These are phyloP conservation scores for Saksenaea oblongispora DNA, from an alignment of 371 early-diverging fungal species.

Conservation along the genomic window DNA sequence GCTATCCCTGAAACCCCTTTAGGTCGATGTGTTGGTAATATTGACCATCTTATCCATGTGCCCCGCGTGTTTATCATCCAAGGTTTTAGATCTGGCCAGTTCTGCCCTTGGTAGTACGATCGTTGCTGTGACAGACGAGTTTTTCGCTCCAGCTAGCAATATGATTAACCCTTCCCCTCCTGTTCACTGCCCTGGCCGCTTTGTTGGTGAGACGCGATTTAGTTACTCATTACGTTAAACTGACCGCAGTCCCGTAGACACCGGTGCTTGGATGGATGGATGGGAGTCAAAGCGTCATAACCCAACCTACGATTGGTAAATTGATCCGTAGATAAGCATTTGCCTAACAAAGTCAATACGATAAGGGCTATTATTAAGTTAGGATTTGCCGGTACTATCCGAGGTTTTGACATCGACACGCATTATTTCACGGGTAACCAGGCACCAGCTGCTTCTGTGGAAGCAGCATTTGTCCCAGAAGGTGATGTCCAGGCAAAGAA, in stretches of 20 bases:
- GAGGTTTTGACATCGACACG: constrained; percentile 90
- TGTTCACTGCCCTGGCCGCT: constrained; percentile 61
- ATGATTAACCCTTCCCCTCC: constrained; percentile 77
- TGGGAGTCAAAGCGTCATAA: constrained; percentile 94
- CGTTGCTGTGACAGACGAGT: constrained; percentile 82
- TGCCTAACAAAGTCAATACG: not conserved
- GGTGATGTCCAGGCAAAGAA: constrained; percentile 41
- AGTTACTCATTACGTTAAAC: not conserved
- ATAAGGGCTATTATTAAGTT: constrained; percentile 75
- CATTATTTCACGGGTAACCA: constrained; percentile 89
- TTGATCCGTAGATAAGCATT: not conserved
- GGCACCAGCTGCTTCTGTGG: constrained; percentile 74
- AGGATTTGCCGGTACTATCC: constrained; percentile 79
- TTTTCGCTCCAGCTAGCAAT: constrained; percentile 83
- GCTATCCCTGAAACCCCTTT: constrained; percentile 33
- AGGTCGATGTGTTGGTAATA: constrained; percentile 36
- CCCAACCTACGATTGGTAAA: constrained; percentile 75
- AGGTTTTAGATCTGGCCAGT: constrained; percentile 69
- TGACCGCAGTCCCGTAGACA: constrained; percentile 28
- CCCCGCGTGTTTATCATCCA: not conserved
- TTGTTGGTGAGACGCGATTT: constrained; percentile 45
- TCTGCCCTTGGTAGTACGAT: constrained; percentile 73
- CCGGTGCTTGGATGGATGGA: constrained; percentile 84
- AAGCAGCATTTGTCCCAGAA: constrained; percentile 62
- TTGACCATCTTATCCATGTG: not conserved